Base-by-base conservation (phyloP, 208 protist species). In the Leishmania amazonensis region DNA sequence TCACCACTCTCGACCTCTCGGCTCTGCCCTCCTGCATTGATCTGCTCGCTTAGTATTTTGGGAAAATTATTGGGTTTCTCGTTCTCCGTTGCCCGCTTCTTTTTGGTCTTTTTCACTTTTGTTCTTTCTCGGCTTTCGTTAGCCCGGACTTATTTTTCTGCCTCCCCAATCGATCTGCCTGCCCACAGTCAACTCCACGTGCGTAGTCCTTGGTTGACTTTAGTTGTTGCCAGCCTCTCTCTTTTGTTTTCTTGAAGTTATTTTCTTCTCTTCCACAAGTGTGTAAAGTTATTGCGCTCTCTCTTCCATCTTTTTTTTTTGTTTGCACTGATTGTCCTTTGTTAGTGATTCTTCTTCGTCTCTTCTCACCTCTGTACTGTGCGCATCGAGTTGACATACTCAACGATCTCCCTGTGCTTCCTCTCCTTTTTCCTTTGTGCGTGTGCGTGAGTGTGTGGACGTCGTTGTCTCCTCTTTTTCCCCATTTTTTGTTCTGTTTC, bases 111-210 rank as follows among this genome's bases (percentile, higher is more conserved):
- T 19, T 64, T 19, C 51, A 4, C 31, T 45, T 45, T 70, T 70
- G 11, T 35, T 70, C 8, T 13, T n/a, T 42, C 40, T 42, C 8
- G 31, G 19, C 67, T 72, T 24, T 72, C 40, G 19, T 35, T 49
- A 35, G 40, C 45, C 24, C 19, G 35, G 11, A 24, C 54, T 13
- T 53, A 53, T 24, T 49, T n/a, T 49, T 35, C 68, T 5, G 51
- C 51, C 24, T 54, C 68, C 38, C 54, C 68, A n/a, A 31, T 53
- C 68, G 42, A 74, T 74, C 68, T 74, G 42, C 68, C 54, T 53
- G 40, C 28, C 45, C 8, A 74, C 68, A 21, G 45, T 53, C 21
- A 21, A 17, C n/a, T 35, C 15, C 42, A 53, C 68, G 68, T 74
- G 40, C 21, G 68, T 53, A 35, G 45, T 53, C 68, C 13, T 74